Evolutionary conservation across 2,329 filamentous ascomycete genomes (phyloP).

Genomic region (Fusarium setosum): DNA sequence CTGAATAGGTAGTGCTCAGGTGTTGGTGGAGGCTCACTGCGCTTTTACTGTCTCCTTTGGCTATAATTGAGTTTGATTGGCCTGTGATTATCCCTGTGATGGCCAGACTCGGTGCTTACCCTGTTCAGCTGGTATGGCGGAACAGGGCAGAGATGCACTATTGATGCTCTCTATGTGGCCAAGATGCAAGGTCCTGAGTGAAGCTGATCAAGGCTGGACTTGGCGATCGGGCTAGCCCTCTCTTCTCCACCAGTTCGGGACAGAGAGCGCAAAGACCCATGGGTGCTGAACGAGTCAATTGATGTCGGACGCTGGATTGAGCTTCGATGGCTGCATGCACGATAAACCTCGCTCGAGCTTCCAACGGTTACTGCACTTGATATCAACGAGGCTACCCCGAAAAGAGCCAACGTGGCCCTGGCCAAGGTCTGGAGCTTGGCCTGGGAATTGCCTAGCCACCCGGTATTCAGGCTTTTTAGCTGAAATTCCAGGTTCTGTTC

Average conservation of each 20-base stretch:
- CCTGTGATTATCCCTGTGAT: neutral
- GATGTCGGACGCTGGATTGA: neutral
- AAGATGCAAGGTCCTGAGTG: slow-evolving; percentile 11
- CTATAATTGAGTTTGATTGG: slow-evolving; percentile 21
- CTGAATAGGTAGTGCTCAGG: neutral
- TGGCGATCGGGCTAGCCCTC: slow-evolving; percentile 8
- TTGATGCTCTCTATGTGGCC: neutral
- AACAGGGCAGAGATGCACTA: neutral
- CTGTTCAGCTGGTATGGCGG: neutral
- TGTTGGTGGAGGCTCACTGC: neutral
- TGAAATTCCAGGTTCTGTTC: neutral
- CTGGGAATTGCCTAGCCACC: neutral
- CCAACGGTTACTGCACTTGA: neutral
- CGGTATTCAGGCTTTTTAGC: neutral
- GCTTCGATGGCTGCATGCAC: neutral
- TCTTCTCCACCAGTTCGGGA: slow-evolving; percentile 5
- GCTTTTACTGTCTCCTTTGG: slow-evolving; percentile 8
- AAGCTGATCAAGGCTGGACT: neutral
- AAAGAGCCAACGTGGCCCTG: neutral
- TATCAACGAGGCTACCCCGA: slow-evolving; percentile 3
- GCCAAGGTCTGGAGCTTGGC: slow-evolving; percentile 5
- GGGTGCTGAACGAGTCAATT: neutral
- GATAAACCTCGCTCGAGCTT: neutral
- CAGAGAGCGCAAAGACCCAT: slow-evolving; percentile 15
- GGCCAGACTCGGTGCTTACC: slow-evolving; percentile 16